Percentiles rank a stretch among this genome's conserved stretches.
phyloP scores from a whole-genome alignment of 768 basidiomycete genomes.

The Dentipellis fragilis region DNA sequence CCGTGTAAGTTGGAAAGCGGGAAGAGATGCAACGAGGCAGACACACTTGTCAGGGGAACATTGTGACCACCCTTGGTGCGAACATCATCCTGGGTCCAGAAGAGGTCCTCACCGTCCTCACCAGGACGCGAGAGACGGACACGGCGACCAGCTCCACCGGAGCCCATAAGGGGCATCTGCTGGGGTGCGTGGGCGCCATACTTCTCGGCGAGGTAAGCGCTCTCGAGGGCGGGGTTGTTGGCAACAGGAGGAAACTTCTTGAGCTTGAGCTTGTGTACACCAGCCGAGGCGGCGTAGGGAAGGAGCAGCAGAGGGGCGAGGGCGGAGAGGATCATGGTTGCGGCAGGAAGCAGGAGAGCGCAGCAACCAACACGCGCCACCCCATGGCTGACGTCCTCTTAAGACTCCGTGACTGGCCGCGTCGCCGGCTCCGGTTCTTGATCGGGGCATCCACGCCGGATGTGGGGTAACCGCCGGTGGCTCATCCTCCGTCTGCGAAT shows the following conservation, averaged over 20 bases:
- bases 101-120: constrained; percentile 42
- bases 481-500: background rate
- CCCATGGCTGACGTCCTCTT: background rate
- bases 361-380: background rate
- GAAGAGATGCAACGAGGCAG: background rate
- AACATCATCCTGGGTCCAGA: constrained; percentile 72
- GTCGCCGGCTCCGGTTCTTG: too few relatives aligned
- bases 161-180: constrained; percentile 54
- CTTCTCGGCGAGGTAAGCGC: constrained; percentile 88
- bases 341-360: background rate
- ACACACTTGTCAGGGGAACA: constrained; percentile 83
- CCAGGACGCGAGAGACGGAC: constrained; percentile 32
- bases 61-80: constrained; percentile 60
- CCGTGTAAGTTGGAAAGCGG: background rate
- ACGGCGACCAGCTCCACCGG: constrained; percentile 62
- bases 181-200: constrained; percentile 58
- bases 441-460: too few relatives aligned
- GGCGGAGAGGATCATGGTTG: constrained; percentile 33
- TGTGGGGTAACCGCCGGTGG: too few relatives aligned
- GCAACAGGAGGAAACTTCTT: constrained; percentile 66
- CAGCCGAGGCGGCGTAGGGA: constrained; percentile 39
- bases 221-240: constrained; percentile 58
- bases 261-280: constrained; percentile 80
- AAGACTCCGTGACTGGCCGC: too few relatives aligned
- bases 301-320: constrained; percentile 32